Evolutionary conservation across 2,329 filamentous ascomycete species (phyloP).

Genomic region (Ustulina deusta): DNA sequence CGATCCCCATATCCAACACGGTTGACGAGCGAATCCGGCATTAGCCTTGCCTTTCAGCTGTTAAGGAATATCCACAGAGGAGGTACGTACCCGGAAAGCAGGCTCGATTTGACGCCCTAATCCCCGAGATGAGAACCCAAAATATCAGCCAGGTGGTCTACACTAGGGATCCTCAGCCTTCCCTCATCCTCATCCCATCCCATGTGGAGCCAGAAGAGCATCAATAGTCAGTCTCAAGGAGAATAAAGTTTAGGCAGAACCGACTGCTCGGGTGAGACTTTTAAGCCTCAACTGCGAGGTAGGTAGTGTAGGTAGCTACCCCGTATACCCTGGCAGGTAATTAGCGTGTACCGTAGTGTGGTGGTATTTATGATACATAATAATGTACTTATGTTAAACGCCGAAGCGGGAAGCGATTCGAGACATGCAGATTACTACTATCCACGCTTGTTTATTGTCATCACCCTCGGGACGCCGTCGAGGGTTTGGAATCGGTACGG

Average conservation of each 20-base stretch:
- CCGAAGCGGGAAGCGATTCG: background rate
- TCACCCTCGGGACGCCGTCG: background rate
- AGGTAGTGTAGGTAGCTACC: background rate
- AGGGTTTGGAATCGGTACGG: background rate
- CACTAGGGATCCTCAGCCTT: slow-evolving; percentile 2
- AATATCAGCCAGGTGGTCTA: background rate
- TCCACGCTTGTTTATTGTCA: background rate
- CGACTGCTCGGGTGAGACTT: background rate
- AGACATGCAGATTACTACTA: slow-evolving; percentile 17
- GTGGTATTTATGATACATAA: no score
- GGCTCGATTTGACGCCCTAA: background rate
- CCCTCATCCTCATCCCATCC: background rate
- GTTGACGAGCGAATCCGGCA: background rate
- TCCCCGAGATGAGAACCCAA: background rate
- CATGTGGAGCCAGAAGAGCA: background rate
- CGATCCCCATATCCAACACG: background rate
- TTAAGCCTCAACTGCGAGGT: slow-evolving; percentile 6
- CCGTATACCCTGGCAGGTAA: no score
- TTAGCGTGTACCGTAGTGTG: no score
- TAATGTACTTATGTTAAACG: slow-evolving; percentile 7
- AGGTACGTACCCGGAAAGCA: background rate
- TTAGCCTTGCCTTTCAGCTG: slow-evolving; percentile 22
- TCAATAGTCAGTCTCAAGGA: background rate
- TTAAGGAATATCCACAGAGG: background rate
- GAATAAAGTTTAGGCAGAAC: slow-evolving; percentile 20